Percentiles rank a stretch among this genome's conserved stretches.
These are phyloP conservation scores for Cladosporium oxysporum DNA, from an alignment of 2,329 filamentous ascomycete species.

Conservation along the genomic window DNA sequence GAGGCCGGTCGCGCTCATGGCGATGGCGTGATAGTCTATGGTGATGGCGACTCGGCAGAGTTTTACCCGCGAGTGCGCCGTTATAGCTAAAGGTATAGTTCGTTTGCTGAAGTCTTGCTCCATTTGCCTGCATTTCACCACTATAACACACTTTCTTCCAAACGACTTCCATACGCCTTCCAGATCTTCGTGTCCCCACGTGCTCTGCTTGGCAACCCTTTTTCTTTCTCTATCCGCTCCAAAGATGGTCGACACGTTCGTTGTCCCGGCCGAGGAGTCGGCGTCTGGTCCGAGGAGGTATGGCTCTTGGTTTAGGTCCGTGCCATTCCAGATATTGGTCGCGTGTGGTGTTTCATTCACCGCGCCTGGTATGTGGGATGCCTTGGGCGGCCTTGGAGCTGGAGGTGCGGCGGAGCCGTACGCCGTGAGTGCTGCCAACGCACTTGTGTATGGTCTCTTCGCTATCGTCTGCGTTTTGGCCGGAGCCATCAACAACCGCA, in stretches of 20 bases:
- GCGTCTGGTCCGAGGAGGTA: constrained; percentile 2
- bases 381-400: constrained; percentile 25
- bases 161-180: background rate
- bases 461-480: constrained; percentile 21
- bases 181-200: constrained; percentile 9
- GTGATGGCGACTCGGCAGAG: constrained; percentile 13
- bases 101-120: background rate
- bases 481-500: constrained; percentile 42
- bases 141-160: constrained; percentile 13
- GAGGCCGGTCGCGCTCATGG: constrained; percentile 13
- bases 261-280: constrained; percentile 12
- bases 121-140: constrained; percentile 5
- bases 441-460: constrained; percentile 20
- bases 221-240: background rate
- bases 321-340: constrained; percentile 26
- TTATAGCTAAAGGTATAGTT: background rate
- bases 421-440: constrained; percentile 18
- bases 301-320: constrained; percentile 19
- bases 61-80: constrained; percentile 7
- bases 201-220: background rate
- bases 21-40: constrained; percentile 17
- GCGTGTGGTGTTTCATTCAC: constrained; percentile 25
- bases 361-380: constrained; percentile 28
- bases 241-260: constrained; percentile 14
- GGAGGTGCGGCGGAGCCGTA: constrained; percentile 18